Conservation (phyloP, 106 monocot species). For the Platanthera guangdongensis region DNA sequence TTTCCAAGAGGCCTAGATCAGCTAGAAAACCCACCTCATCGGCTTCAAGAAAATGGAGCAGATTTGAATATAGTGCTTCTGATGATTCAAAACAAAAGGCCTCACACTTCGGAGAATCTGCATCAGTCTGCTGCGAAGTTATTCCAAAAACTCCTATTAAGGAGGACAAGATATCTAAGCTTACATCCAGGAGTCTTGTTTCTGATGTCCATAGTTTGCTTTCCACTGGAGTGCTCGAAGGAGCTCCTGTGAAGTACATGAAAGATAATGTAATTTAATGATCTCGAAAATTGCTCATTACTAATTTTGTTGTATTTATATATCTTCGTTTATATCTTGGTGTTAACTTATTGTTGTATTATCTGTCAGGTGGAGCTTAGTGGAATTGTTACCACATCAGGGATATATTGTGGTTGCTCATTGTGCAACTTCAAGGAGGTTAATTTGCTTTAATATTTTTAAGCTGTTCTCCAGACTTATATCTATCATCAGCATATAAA, state of each 20-base stretch:
- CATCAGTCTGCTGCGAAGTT: not conserved
- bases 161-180: not conserved
- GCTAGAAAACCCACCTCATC: not conserved
- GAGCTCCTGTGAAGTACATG: constrained; percentile 35
- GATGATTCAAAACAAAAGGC: not conserved
- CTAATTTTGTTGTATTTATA: not conserved
- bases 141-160: constrained; percentile 5
- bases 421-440: not conserved
- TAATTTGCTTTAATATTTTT: not conserved
- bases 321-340: not conserved
- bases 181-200: not conserved
- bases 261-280: constrained; percentile 23
- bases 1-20: not conserved
- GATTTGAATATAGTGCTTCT: constrained; percentile 4
- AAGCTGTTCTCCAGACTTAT: not conserved
- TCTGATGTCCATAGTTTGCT: constrained; percentile 31
- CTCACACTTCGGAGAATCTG: not conserved
- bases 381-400: not conserved
- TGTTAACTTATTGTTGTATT: not conserved
- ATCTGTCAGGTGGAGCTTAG: not conserved
- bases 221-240: constrained; percentile 49
- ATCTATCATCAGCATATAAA: too few relatives aligned
- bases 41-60: not conserved
- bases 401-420: not conserved
- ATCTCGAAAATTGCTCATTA: not conserved